Evolutionary conservation across 179 eudicot species (phyloP).

Genomic region (Silene vulgaris): DNA sequence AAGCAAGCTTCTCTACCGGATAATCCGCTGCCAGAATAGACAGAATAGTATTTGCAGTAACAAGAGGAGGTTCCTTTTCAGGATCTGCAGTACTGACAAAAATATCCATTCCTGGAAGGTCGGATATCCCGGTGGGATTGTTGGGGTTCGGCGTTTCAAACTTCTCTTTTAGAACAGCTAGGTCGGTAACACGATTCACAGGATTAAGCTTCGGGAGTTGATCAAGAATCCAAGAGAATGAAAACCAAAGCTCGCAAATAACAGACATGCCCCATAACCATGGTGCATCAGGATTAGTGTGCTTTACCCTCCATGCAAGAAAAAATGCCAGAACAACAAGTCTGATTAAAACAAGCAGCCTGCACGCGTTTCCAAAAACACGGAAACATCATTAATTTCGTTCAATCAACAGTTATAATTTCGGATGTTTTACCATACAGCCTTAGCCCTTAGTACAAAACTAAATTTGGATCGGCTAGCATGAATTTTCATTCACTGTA

Average conservation of each 20-base stretch:
- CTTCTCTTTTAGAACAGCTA: conserved; percentile 10
- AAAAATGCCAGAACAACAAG: conserved; percentile 21
- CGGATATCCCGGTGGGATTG: conserved; percentile 9
- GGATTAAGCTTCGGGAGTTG: conserved; percentile 31
- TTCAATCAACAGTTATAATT: background rate
- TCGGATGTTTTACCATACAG: background rate
- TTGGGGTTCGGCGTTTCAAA: conserved; percentile 28
- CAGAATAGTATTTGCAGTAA: conserved; percentile 13
- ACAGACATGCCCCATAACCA: conserved; percentile 28
- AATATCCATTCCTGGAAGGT: conserved; percentile 9
- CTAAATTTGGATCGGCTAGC: background rate
- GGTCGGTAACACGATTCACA: conserved; percentile 18
- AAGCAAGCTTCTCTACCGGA: background rate
- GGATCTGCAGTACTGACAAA: conserved; percentile 16
- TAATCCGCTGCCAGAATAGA: conserved; percentile 10
- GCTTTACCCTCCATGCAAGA: conserved; percentile 23
- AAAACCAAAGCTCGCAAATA: conserved; percentile 26
- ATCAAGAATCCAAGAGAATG: conserved; percentile 29
- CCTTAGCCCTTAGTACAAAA: background rate
- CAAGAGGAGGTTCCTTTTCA: conserved; percentile 13
- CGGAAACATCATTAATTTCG: conserved; percentile 9
- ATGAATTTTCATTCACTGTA: background rate
- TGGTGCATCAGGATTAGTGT: conserved; percentile 25
- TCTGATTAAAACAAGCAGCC: conserved; percentile 22
- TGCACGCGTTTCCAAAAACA: background rate